Base-by-base conservation (phyloP, 148 eudicot genomes). In the Polygonum maritimum region DNA sequence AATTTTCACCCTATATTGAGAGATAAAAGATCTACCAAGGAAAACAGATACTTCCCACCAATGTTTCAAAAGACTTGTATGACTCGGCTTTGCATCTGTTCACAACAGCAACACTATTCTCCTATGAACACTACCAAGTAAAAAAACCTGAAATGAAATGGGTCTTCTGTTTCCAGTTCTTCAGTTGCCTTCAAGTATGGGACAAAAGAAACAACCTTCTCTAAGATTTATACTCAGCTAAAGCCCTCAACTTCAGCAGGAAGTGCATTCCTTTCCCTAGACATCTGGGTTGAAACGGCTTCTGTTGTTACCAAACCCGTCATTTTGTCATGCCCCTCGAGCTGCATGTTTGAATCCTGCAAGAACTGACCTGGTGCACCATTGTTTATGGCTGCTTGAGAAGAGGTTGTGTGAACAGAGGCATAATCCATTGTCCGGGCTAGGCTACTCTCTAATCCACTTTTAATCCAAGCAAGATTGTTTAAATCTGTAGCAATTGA, bases 391-490 rank as follows among this genome's bases (percentile, higher is more conserved):
- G 33, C 11, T 38, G 69, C 15, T 38, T 63, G 39, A 13, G 18
- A 63, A 31, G 69, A 4, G 18, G 45, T 12, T 36, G 71, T 36
- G 35, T 38, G 80, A 31, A 18, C 69, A 57, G 67, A 35, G 41
- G 76, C 54, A 39, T 73, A 47, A 48, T 77, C 81, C 69, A 77
- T 60, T 39, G 74, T 65, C 49, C 65, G 82, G 26, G 86, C 69
- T 1, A 78, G 69, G 78, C 80, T 62, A 71, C 78, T 82, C 54
- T 86, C 88, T 1, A 93, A 86, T 63, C 96, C 94, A 81, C 94
- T 89, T 85, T 81, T 91, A 57, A 89, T 93, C 94, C 98, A 93
- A 38, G 94, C 91, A 38, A 89, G 86, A 36, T 84, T 91, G 82
- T 86, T 91, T 82, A 93, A 78, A 79, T 93, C 98, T 3, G 85